Conservation (phyloP, 1,284 basidiomycete species). For the Pseudozyma sp. region DNA sequence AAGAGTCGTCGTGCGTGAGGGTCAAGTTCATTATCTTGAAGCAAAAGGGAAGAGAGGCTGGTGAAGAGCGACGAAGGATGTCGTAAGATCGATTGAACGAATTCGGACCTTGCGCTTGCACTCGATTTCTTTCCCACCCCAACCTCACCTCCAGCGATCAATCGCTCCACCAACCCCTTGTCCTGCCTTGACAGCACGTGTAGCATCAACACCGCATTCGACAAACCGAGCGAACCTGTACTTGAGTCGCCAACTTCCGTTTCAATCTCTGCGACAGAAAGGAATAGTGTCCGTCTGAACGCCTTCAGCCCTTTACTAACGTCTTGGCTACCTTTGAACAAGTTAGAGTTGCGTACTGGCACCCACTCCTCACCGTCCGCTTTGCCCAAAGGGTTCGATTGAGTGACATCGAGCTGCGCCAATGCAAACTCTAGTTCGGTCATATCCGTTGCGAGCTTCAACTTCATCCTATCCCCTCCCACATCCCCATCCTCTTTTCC, state of each 20-base stretch:
- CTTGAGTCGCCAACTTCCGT: not conserved
- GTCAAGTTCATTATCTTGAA: too few species aligned
- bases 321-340: not conserved
- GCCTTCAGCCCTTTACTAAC: conserved; percentile 7
- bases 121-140: not conserved
- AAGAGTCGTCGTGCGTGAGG: too few species aligned
- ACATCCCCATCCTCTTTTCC: not conserved
- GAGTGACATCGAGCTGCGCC: conserved; percentile 54
- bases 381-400: not conserved
- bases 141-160: conserved; percentile 4
- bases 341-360: not conserved
- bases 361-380: not conserved
- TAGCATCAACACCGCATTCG: conserved; percentile 7
- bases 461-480: conserved; percentile 88
- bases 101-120: not conserved
- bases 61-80: not conserved
- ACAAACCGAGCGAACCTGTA: not conserved
- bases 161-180: not conserved
- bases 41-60: too few species aligned
- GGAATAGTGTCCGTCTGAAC: conserved; percentile 23
- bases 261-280: conserved; percentile 15
- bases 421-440: conserved; percentile 89
- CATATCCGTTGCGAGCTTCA: conserved; percentile 93
- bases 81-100: conserved; percentile 4
- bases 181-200: conserved; percentile 12